Evolutionary conservation across 2,329 filamentous ascomycete genomes (phyloP).

Genomic region (Aquanectria penicillioides): DNA sequence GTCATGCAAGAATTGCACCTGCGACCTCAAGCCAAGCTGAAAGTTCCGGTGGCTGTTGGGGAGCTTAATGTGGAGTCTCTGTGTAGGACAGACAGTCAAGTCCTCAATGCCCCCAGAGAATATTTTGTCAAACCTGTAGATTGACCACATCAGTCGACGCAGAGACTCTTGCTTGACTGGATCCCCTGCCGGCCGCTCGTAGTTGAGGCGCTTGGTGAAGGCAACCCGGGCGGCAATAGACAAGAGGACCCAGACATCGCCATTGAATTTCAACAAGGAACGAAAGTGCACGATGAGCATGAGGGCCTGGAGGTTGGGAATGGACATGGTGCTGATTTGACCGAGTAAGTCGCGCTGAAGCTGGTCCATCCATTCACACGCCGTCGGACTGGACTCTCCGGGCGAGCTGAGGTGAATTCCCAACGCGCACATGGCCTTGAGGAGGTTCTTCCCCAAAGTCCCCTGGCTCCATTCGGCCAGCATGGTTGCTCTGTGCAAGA

Average conservation of each 20-base stretch:
- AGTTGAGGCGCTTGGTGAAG: constrained; percentile 40
- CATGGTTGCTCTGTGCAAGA: constrained; percentile 35
- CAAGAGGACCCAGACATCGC: constrained; percentile 37
- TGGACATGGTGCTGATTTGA: constrained; percentile 16
- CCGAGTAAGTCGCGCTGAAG: constrained; percentile 20
- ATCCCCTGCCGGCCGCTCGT: constrained; percentile 30
- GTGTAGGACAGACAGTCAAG: constrained; percentile 36
- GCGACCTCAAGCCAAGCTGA: constrained; percentile 35
- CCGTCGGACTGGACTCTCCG: not conserved
- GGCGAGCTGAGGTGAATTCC: not conserved
- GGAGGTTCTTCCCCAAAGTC: constrained; percentile 27
- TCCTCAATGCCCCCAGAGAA: constrained; percentile 44
- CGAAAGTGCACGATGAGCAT: constrained; percentile 34
- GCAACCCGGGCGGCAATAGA: constrained; percentile 38
- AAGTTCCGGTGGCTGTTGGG: constrained; percentile 40
- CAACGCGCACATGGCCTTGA: constrained; percentile 36
- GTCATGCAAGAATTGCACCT: constrained; percentile 24
- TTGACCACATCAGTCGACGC: constrained; percentile 41
- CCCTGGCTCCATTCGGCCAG: constrained; percentile 39
- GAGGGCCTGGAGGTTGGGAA: constrained; percentile 32
- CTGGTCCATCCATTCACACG: constrained; percentile 34
- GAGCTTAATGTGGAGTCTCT: constrained; percentile 38
- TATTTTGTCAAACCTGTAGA: constrained; percentile 36
- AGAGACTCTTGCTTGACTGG: constrained; percentile 36
- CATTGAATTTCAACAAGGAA: constrained; percentile 10